Evolutionary conservation across 257 asterid species (phyloP), one percentile per base, ranked within the genome.

Genomic region (Nyctanthes arbortristis): DNA sequence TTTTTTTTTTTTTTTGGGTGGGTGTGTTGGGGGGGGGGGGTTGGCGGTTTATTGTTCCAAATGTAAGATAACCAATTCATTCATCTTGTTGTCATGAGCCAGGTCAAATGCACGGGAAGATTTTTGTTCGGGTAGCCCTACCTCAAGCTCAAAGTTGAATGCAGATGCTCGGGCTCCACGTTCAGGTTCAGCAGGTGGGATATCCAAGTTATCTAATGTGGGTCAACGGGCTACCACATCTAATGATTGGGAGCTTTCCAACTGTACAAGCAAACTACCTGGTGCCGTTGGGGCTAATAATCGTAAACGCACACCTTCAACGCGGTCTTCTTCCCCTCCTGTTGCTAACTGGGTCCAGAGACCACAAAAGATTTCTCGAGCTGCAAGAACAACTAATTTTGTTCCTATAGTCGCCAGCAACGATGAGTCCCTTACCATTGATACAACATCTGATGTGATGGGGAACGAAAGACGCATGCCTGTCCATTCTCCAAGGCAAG

Each of bases 261-360:
- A 84, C 39, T 90, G 95, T 76, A 73, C 89, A 65, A 88, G 82
- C 83, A 88, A 87, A 75, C 66, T 81, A 63, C 81, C 93, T 72
- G 78, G 87, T 79, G 73, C 78, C 73, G 68, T 73, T 63, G 96
- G 85, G 73, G 81, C 79, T 56, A 86, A 77, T 75, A 85, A 86
- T 75, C 95, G 93, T 9, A 90, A 90, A 75, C 90, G 93, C 69
- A 84, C 92, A 37, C 81, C 92, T 65, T 83, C 97, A 30, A 64
- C 84, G 56, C 84, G 91, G 69, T 82, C 98, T 72, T 78, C 95
- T 62, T 92, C 98, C 27, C 92, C 92, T 70, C 97, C 98, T 49
- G 96, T 87, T 70, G 88, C 89, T 70, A 90, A 79, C 35, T 92
- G 96, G 96, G 90, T 78, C 75, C 97, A 90, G 80, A 88, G 91